phyloP scores from a whole-genome alignment of 169 alveolate species.

The Perkinsus olseni region DNA sequence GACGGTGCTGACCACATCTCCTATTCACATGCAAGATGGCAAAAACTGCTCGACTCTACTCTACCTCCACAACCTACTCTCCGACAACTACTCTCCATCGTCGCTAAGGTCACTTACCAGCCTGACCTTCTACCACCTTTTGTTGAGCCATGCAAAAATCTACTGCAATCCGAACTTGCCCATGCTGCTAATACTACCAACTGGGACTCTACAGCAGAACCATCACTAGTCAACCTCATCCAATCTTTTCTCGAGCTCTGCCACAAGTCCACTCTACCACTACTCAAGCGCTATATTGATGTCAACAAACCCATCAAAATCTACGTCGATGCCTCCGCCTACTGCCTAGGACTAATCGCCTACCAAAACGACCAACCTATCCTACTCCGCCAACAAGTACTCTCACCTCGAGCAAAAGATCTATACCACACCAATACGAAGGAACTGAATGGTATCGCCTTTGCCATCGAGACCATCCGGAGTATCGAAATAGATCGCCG shows the following conservation, averaged over 20 bases:
- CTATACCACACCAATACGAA: neutral
- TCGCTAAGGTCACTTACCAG: too few relatives aligned
- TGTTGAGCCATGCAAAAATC: too few relatives aligned
- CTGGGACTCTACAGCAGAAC: neutral
- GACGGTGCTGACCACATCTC: too few relatives aligned
- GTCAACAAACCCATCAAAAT: neutral
- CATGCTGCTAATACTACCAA: neutral
- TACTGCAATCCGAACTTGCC: neutral
- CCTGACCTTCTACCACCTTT: too few relatives aligned
- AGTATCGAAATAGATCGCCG: neutral
- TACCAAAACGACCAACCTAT: neutral
- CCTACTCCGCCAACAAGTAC: neutral
- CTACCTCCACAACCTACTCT: too few relatives aligned
- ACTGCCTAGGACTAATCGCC: neutral
- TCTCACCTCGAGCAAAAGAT: neutral
- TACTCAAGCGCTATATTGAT: neutral
- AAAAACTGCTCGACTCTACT: too few relatives aligned
- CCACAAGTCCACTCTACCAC: neutral
- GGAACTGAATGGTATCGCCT: neutral
- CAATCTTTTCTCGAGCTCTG: neutral
- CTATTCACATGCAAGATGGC: too few relatives aligned
- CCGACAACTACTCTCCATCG: too few relatives aligned
- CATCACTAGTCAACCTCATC: neutral
- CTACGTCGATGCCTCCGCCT: neutral
- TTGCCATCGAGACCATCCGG: neutral